Evolutionary conservation across 306 rosid species (phyloP), one percentile per base, ranked within the genome.

Genomic region (Glycine tomentella): DNA sequence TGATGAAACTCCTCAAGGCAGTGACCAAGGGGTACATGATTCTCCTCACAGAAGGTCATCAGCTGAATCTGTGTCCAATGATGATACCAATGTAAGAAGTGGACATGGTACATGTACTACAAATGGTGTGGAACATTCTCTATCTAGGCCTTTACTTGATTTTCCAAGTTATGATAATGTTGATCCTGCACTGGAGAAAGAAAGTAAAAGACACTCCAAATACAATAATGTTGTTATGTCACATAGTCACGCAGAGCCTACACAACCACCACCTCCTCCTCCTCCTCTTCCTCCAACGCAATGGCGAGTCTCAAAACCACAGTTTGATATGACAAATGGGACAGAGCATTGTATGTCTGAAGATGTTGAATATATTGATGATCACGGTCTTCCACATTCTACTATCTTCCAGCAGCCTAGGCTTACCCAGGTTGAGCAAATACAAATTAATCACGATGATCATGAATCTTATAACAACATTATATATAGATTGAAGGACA

Each of bases 101-200:
- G 93, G 74, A 56, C 72, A 69, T 53, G 72, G 80, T 67, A 61
- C 76, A 44, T 13, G 59, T 70, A 16, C 75, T 42, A 48, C 77
- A 8, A 88, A 84, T 73, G 88, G 84, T 52, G 58, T 78, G 65
- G 89, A 88, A 72, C 81, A 87, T 63, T 92, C 94, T 46, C 53
- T 84, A 76, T 86, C 89, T 2, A 87, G 88, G 73, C 86, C 91
- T 67, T 59, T 73, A 36, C 94, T 93, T 81, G 95, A 91, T 85
- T 91, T 94, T 86, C 97, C 98, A 46, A 85, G 90, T 78, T 91
- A 86, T 67, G 92, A 91, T 74, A 87, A 82, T 68, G 86, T 91
- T 76, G 88, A 83, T 84, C 86, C 88, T 20, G 83, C 72, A 61
- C 70, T 55, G 49, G 69, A 79, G 74, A 84, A 57, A 80, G 91